Conservation (phyloP, 768 basidiomycete species). For the Boletus tomentosulus region DNA sequence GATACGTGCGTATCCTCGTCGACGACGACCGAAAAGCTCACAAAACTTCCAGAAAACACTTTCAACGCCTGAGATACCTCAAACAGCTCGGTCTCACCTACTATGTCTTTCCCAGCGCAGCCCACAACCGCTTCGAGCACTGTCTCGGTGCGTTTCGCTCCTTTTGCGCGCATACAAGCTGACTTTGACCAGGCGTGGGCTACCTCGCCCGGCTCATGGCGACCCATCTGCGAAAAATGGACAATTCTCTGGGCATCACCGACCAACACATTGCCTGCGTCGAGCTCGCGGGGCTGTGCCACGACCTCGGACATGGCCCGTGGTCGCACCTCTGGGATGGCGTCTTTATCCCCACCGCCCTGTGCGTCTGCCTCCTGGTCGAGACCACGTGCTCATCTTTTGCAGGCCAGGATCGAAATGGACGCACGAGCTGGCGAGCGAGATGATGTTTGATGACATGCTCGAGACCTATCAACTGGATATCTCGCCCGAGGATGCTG, state of each 20-base stretch:
- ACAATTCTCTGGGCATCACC: slow-evolving; percentile 62
- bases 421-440: slow-evolving; percentile 76
- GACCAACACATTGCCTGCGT: slow-evolving; percentile 73
- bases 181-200: slow-evolving; percentile 55
- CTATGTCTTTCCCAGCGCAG: slow-evolving; percentile 72
- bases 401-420: slow-evolving; percentile 47
- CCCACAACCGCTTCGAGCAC: slow-evolving; percentile 83
- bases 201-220: slow-evolving; percentile 66
- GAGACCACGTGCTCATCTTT: not conserved
- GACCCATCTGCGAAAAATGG: slow-evolving; percentile 49
- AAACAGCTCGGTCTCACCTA: slow-evolving; percentile 79
- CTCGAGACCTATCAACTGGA: slow-evolving; percentile 51
- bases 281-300: slow-evolving; percentile 76
- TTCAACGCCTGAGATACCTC: slow-evolving; percentile 71
- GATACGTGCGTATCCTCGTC: slow-evolving; percentile 50
- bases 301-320: slow-evolving; percentile 83
- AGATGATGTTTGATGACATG: slow-evolving; percentile 77
- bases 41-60: slow-evolving; percentile 49
- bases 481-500: slow-evolving; percentile 45
- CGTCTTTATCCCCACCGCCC: slow-evolving; percentile 60
- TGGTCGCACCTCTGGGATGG: slow-evolving; percentile 85
- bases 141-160: slow-evolving; percentile 53
- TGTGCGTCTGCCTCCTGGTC: slow-evolving; percentile 40
- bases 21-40: not conserved
- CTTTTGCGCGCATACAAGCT: not conserved